Conservation (phyloP, 805 yeast genomes). For the Schwanniomyces sp. region DNA sequence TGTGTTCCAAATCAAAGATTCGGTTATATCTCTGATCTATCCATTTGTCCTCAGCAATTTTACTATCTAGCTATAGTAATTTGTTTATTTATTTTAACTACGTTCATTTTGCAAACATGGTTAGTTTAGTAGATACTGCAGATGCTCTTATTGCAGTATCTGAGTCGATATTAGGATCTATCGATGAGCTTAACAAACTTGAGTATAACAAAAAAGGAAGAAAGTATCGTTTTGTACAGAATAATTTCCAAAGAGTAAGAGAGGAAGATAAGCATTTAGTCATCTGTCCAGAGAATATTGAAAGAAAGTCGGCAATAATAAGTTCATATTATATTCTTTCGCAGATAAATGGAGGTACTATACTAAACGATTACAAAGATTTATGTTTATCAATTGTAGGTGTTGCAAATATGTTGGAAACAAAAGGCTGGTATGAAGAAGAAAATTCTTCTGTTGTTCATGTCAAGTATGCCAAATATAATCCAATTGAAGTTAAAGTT, state of each 20-base stretch:
- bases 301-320: constrained; percentile 33
- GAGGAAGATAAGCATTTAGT: constrained; percentile 51
- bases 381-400: constrained; percentile 50
- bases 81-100: neutral
- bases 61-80: too few species aligned
- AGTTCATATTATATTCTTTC: constrained; percentile 46
- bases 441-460: constrained; percentile 43
- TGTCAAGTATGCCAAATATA: constrained; percentile 30
- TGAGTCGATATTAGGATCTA: constrained; percentile 34
- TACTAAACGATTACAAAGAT: constrained; percentile 35
- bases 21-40: neutral
- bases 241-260: constrained; percentile 47
- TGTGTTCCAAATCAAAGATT: neutral
- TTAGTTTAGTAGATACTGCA: constrained; percentile 16
- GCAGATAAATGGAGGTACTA: constrained; percentile 33
- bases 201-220: constrained; percentile 46
- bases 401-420: constrained; percentile 49
- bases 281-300: constrained; percentile 29
- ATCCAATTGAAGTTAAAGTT: constrained; percentile 25
- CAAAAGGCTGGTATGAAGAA: constrained; percentile 49
- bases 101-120: neutral
- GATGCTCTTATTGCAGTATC: constrained; percentile 37
- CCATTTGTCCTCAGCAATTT: too few species aligned
- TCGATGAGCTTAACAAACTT: constrained; percentile 31
- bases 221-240: constrained; percentile 48